Percentiles rank a stretch among this genome's conserved stretches.
phyloP scores from a whole-genome alignment of 2,329 filamentous ascomycete species.

The Cytospora piceicola region DNA sequence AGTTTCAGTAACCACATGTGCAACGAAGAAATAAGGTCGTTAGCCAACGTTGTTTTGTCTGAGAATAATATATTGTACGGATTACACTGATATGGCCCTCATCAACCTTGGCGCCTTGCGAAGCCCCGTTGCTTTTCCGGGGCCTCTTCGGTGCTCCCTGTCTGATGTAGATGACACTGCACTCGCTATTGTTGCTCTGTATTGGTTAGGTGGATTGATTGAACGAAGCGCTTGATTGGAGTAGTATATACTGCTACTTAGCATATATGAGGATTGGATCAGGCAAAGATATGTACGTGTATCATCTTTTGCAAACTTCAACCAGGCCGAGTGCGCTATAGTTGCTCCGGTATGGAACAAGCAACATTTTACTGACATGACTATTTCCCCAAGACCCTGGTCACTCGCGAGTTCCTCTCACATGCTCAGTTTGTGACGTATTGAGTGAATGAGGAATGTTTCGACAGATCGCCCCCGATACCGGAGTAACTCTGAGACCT shows the following conservation, averaged over 20 bases:
- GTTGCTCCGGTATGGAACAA: no score
- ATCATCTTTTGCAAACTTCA: no score
- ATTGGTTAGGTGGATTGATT: neutral
- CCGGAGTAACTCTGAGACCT: neutral
- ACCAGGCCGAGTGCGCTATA: no score
- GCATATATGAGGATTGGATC: no score
- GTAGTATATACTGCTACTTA: no score
- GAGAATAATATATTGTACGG: neutral
- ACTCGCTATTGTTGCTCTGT: neutral
- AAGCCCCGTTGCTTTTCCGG: neutral
- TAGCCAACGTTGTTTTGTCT: neutral
- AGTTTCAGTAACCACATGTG: neutral
- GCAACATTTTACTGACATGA: no score
- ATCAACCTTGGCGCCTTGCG: neutral
- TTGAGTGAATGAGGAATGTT: neutral
- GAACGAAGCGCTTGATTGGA: neutral
- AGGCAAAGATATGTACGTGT: no score
- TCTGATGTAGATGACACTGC: neutral
- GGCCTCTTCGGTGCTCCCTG: neutral
- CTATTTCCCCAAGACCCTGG: no score
- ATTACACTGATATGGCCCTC: neutral
- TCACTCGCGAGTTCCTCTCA: neutral
- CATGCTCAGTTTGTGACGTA: neutral
- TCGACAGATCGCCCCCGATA: neutral
- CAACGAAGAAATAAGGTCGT: neutral